Conservation (phyloP, 1,284 basidiomycete species). For the Pseudozyma flocculosa region DNA sequence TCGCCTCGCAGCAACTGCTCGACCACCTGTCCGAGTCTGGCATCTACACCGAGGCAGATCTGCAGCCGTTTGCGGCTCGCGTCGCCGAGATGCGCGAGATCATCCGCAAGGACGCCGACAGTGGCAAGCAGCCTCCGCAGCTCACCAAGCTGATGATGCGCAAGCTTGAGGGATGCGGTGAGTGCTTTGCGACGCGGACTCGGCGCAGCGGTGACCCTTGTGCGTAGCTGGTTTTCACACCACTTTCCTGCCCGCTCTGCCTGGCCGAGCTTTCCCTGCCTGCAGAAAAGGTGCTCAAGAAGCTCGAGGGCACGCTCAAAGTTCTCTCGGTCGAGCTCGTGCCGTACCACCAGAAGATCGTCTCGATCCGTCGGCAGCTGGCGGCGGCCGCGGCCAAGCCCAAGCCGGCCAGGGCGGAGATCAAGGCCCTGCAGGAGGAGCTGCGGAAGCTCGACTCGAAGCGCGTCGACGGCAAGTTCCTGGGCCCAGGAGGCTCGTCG, state of each 20-base stretch:
- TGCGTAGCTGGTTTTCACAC: conserved; percentile 1
- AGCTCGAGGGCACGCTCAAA: conserved; percentile 51
- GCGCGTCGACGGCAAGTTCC: conserved; percentile 92
- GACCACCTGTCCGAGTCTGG: conserved; percentile 56
- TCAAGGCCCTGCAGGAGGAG: conserved; percentile 88
- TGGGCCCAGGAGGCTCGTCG: conserved; percentile 81
- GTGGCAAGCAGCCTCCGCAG: conserved; percentile 78
- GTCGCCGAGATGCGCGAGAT: conserved; percentile 53
- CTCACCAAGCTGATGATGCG: conserved; percentile 86
- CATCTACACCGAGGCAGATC: conserved; percentile 55
- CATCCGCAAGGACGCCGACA: conserved; percentile 60
- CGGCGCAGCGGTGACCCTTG: background rate
- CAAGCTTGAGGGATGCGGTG: conserved; percentile 81
- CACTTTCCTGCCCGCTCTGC: too few species aligned
- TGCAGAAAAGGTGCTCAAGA: conserved; percentile 40
- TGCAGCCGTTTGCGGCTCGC: conserved; percentile 51
- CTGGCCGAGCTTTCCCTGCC: too few species aligned
- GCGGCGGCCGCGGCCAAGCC: conserved; percentile 84
- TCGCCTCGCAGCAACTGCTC: conserved; percentile 36
- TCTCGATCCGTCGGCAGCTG: conserved; percentile 83
- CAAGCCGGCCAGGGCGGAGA: conserved; percentile 78
- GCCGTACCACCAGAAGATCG: conserved; percentile 67
- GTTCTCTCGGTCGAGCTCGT: conserved; percentile 58
- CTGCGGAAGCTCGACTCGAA: conserved; percentile 83
- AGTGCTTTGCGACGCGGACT: conserved; percentile 69